Percentiles rank a stretch among this genome's conserved stretches.
phyloP scores from a whole-genome alignment of 2,329 filamentous ascomycete genomes.

The Hypoxylon rubiginosum region DNA sequence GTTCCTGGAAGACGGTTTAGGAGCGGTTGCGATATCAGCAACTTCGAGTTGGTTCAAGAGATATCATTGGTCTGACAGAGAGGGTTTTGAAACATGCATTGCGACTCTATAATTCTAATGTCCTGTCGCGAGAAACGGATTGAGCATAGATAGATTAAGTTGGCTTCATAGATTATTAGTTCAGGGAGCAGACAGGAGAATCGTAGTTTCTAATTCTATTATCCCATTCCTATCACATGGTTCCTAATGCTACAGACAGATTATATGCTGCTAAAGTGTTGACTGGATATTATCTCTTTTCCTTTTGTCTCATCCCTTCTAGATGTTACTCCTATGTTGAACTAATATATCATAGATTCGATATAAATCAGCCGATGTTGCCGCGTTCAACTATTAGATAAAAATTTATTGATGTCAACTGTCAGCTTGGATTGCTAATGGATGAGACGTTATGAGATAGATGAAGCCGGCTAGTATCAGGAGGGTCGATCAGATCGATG shows the following conservation, averaged over 20 bases:
- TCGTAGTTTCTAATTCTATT: slow-evolving; percentile 18
- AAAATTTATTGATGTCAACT: too few relatives aligned
- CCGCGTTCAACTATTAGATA: too few relatives aligned
- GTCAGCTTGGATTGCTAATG: too few relatives aligned
- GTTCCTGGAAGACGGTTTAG: slow-evolving; percentile 1
- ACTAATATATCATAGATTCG: too few relatives aligned
- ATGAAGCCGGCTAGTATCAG: too few relatives aligned
- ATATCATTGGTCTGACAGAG: slow-evolving; percentile 26
- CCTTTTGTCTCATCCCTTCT: too few relatives aligned
- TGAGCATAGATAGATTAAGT: slow-evolving; percentile 27
- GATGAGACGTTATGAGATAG: too few relatives aligned
- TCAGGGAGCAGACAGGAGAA: slow-evolving; percentile 22
- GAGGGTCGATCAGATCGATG: too few relatives aligned
- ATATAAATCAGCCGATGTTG: too few relatives aligned
- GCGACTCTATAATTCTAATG: slow-evolving; percentile 6
- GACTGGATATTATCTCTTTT: too few relatives aligned
- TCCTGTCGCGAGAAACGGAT: slow-evolving; percentile 9
- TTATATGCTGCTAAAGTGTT: neutral
- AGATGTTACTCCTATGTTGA: too few relatives aligned
- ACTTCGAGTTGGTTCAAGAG: slow-evolving; percentile 28
- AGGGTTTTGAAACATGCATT: slow-evolving; percentile 12
- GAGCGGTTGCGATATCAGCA: slow-evolving; percentile 30
- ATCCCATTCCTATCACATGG: neutral
- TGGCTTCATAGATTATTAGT: slow-evolving; percentile 25
- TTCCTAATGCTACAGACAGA: neutral